These are phyloP conservation scores for Lathyrus sativus DNA, from an alignment of 306 rosid species.

Conservation along the genomic window DNA sequence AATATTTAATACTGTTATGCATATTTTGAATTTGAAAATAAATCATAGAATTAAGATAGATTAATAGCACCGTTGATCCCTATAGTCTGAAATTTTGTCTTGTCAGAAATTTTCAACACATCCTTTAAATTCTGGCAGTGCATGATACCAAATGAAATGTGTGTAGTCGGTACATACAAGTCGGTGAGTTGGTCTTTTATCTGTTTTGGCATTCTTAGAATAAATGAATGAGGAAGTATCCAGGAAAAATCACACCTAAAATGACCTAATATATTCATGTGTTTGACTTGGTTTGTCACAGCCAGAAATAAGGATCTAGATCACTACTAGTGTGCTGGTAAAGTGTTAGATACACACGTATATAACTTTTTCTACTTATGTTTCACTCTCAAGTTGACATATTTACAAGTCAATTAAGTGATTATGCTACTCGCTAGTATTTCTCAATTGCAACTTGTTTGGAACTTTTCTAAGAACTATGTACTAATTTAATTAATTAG, in stretches of 20 bases:
- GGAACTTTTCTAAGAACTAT: too few relatives aligned
- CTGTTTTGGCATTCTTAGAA: conserved; percentile 27
- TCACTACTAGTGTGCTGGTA: background rate
- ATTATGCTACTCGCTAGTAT: background rate
- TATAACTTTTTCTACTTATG: background rate
- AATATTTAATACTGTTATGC: background rate
- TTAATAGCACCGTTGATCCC: background rate
- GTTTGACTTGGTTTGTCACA: conserved; percentile 43
- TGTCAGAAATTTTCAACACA: background rate
- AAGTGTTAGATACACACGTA: conserved; percentile 26
- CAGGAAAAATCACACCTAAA: too few relatives aligned
- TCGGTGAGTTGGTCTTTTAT: conserved; percentile 49
- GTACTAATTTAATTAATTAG: conserved; percentile 16
- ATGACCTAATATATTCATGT: background rate
- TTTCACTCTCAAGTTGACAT: too few relatives aligned
- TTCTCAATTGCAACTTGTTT: too few relatives aligned
- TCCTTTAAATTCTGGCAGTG: conserved; percentile 11
- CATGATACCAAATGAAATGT: conserved; percentile 27
- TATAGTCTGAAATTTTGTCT: background rate
- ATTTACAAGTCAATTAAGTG: conserved; percentile 25
- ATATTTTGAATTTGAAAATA: conserved; percentile 1
- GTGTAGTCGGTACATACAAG: conserved; percentile 40
- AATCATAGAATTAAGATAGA: background rate
- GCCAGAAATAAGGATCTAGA: conserved; percentile 39
- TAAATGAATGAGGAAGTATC: too few relatives aligned